phyloP scores from a whole-genome alignment of 805 yeast genomes.

The Lachancea thermotolerans region DNA sequence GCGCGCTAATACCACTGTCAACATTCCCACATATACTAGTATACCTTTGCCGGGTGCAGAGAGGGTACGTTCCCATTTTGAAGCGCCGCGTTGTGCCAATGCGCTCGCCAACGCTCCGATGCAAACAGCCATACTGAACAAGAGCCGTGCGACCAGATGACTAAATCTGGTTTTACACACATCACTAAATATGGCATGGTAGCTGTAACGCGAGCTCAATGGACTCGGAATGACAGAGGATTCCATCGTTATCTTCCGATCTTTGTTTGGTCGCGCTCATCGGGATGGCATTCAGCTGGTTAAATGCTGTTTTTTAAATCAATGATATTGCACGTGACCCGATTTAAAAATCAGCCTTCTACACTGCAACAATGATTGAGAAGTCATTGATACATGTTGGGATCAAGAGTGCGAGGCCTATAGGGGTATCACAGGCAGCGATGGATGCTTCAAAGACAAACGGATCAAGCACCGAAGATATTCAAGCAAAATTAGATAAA shows the following conservation, averaged over 20 bases:
- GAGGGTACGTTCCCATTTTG: conserved; percentile 21
- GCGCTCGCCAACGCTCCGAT: conserved; percentile 23
- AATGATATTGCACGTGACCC: too few relatives aligned
- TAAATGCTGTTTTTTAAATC: background rate
- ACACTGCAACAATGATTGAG: too few relatives aligned
- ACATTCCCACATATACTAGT: conserved; percentile 25
- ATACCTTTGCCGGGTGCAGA: conserved; percentile 27
- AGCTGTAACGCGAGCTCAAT: conserved; percentile 26
- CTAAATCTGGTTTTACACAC: conserved; percentile 37
- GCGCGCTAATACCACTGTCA: conserved; percentile 34
- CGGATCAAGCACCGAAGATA: conserved; percentile 21
- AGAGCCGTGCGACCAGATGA: conserved; percentile 33
- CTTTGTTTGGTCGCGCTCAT: background rate
- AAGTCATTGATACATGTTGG: too few relatives aligned
- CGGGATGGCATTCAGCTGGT: background rate
- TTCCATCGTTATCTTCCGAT: background rate
- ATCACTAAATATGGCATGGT: conserved; percentile 36
- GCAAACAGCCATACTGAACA: conserved; percentile 26
- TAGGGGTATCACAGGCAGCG: background rate
- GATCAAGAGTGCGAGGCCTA: too few relatives aligned
- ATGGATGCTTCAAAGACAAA: conserved; percentile 22
- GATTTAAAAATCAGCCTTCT: too few relatives aligned
- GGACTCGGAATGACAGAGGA: background rate
- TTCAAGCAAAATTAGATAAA: conserved; percentile 36
- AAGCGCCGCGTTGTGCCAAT: conserved; percentile 14